Conservation (phyloP, 2,329 filamentous ascomycete genomes). For the Chaetomiaceae sp. region DNA sequence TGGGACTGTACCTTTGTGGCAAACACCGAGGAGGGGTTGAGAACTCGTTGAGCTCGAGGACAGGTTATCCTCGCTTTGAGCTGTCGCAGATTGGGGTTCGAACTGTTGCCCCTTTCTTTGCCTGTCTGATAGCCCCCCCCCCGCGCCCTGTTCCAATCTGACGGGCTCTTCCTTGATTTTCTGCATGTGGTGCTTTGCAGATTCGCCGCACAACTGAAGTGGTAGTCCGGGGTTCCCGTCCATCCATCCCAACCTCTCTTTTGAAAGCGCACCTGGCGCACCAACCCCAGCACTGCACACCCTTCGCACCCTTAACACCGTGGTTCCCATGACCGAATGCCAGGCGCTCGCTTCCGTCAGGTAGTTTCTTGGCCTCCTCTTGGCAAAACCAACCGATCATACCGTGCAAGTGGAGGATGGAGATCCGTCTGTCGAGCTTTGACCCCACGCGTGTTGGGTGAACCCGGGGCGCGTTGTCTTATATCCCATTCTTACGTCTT, state of each 20-base stretch:
- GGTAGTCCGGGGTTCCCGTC: too few species aligned
- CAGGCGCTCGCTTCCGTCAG: neutral
- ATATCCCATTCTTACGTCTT: neutral
- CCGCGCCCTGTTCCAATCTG: neutral
- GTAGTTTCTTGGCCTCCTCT: slow-evolving; percentile 6
- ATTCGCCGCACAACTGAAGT: neutral
- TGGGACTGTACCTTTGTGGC: neutral
- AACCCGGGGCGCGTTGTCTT: neutral
- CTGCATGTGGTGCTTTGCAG: neutral
- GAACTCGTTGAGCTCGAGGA: neutral
- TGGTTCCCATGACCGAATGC: slow-evolving; percentile 9
- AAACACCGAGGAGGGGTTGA: neutral
- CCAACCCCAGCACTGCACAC: neutral
- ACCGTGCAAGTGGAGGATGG: neutral
- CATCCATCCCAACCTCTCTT: too few species aligned
- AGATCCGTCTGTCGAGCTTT: too few species aligned
- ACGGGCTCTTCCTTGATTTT: slow-evolving; percentile 5
- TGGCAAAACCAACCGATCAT: slow-evolving; percentile 8
- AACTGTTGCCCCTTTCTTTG: neutral
- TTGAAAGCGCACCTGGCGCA: too few species aligned
- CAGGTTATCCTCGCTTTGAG: neutral
- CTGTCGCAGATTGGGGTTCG: slow-evolving; percentile 4
- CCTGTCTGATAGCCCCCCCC: neutral
- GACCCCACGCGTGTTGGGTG: slow-evolving; percentile 6
- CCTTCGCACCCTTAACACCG: too few species aligned